phyloP scores from a whole-genome alignment of 208 protist species.

The Crithidia mellificae region DNA sequence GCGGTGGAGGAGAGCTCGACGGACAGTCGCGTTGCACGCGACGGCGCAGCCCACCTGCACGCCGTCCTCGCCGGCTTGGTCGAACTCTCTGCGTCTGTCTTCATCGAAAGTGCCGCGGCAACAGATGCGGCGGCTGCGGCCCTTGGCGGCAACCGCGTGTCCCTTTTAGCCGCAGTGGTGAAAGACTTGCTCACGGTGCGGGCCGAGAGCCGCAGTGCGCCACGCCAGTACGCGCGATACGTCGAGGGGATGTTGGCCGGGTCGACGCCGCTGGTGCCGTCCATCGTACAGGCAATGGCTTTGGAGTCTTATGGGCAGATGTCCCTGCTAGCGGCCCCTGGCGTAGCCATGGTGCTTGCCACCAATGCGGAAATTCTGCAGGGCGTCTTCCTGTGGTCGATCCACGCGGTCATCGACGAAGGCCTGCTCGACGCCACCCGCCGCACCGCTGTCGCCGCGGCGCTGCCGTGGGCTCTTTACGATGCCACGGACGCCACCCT shows the following conservation, averaged over 20 bases:
- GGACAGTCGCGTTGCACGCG: slow-evolving; percentile 15
- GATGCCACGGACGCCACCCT: slow-evolving; percentile 14
- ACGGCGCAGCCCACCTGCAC: slow-evolving; percentile 22
- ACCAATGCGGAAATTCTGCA: slow-evolving; percentile 29
- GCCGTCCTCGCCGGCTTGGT: slow-evolving; percentile 19
- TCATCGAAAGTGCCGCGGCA: slow-evolving; percentile 6
- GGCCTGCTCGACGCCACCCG: slow-evolving; percentile 21
- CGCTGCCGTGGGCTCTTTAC: slow-evolving; percentile 22
- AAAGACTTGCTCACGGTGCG: slow-evolving; percentile 27
- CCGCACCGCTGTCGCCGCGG: slow-evolving; percentile 1
- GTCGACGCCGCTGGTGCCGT: slow-evolving; percentile 19
- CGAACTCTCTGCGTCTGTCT: slow-evolving; percentile 19
- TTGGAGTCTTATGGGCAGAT: slow-evolving; percentile 16
- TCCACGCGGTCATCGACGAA: slow-evolving; percentile 28
- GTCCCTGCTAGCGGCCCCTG: slow-evolving; percentile 11
- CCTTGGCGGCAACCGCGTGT: slow-evolving; percentile 9
- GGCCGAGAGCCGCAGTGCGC: slow-evolving; percentile 18
- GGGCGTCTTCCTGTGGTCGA: slow-evolving; percentile 21
- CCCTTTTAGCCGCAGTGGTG: slow-evolving; percentile 19
- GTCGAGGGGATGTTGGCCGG: slow-evolving; percentile 28
- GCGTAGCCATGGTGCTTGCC: slow-evolving; percentile 6
- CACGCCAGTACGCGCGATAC: slow-evolving; percentile 25
- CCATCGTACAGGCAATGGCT: slow-evolving; percentile 16
- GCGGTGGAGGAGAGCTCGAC: slow-evolving; percentile 27
- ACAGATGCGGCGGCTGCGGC: slow-evolving; percentile 1